phyloP scores from a whole-genome alignment of 164 flowering plant genomes.

The Houttuynia cordata region DNA sequence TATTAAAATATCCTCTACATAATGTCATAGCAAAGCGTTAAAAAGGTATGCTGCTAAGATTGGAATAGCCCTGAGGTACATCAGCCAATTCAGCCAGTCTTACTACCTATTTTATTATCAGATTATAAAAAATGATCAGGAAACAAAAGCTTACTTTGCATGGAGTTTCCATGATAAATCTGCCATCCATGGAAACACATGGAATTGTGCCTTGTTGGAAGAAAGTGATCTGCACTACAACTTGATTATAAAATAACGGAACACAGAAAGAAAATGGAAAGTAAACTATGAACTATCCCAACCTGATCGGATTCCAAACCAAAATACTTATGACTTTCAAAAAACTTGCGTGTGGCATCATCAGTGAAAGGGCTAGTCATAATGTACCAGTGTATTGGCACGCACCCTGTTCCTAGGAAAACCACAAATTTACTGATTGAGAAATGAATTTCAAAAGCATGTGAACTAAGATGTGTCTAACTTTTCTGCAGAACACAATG shows the following conservation, averaged over 20 bases:
- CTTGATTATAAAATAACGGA: background rate
- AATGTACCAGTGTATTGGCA: constrained; percentile 88
- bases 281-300: constrained; percentile 6
- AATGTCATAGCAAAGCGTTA: too few relatives aligned
- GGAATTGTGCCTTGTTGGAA: constrained; percentile 99
- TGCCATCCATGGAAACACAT: constrained; percentile 86
- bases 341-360: constrained; percentile 75
- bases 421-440: background rate
- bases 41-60: too few relatives aligned
- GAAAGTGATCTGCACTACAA: constrained; percentile 63
- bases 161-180: constrained; percentile 94
- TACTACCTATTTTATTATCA: background rate
- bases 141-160: constrained; percentile 39
- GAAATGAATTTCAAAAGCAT: background rate
- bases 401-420: constrained; percentile 20
- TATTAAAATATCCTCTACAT: too few relatives aligned
- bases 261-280: constrained; percentile 1
- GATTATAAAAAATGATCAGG: background rate
- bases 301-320: constrained; percentile 94
- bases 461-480: background rate
- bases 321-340: constrained; percentile 82
- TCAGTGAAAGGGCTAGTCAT: constrained; percentile 99
- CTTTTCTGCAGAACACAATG: constrained; percentile 4
- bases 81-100: too few relatives aligned
- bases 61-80: too few relatives aligned